Evolutionary conservation across 140 eudicot species (phyloP), one percentile per base, ranked within the genome.

Genomic region (Bidens hawaiensis): DNA sequence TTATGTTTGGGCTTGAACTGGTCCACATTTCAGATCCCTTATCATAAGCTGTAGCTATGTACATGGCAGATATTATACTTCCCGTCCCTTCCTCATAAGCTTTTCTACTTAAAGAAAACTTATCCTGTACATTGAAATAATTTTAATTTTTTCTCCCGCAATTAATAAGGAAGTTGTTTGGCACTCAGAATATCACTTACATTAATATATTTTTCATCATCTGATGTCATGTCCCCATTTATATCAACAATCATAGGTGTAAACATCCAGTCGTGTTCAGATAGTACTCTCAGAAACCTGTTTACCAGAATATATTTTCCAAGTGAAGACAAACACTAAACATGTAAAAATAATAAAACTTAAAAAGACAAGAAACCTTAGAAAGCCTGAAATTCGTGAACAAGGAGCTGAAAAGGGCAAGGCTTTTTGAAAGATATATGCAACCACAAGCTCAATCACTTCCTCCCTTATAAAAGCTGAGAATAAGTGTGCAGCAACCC

Each of bases 21-120:
- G 96, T 80, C 99, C 99, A 93, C 26, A 95, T 85, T 76, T 88
- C 95, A 49, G 99, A 93, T 63, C 68, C 79, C 79, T 76, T 93
- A 60, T 93, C 99, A 68, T 87, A 93, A 61, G 79, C 24, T 53
- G 99, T 88, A 2, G 96, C 99, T 76, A 93, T 31, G 64, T 78
- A 93, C 94, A 93, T 87, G 34, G 96, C 91, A 48, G 87, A 78
- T 41, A 30, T 75, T 60, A 79, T 64, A 60, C 71, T 77, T 67
- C 78, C 83, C 0, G 70, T 62, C 27, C 79, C 83, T 61, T 69
- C 84, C 78, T 73, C 93, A 75, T 57, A 71, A 38, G 81, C 80
- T 69, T 85, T 85, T 79, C 96, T 84, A 76, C 80, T 87, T 40
- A 43, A 63, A 36, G 75, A 62, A 76, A 93, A 85, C 30, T 82